These are phyloP conservation scores for Debaryomyces maramus DNA, from an alignment of 805 yeast species.

Conservation along the genomic window DNA sequence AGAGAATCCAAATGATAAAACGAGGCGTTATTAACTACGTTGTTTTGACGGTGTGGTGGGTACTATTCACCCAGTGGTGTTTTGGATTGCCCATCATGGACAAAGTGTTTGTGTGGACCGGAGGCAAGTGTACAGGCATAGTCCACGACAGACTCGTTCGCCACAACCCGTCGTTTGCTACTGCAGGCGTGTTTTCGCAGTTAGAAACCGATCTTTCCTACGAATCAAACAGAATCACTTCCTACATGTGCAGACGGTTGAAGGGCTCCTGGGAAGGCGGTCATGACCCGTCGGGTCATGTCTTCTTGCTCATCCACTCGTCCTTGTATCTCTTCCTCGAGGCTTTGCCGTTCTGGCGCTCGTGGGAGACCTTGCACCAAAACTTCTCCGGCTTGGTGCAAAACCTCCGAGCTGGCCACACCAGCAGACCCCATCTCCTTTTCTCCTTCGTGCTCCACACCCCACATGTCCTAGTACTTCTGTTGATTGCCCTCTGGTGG, in stretches of 20 bases:
- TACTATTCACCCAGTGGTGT: slow-evolving; percentile 82
- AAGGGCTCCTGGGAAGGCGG: slow-evolving; percentile 80
- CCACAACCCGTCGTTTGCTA: background rate
- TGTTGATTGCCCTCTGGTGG: slow-evolving; percentile 58
- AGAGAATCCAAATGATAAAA: slow-evolving; percentile 8
- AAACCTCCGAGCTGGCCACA: background rate
- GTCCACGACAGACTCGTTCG: background rate
- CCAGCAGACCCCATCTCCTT: background rate
- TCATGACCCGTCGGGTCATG: slow-evolving; percentile 95
- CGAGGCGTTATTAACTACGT: slow-evolving; percentile 43
- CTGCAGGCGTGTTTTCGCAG: background rate
- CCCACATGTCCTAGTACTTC: slow-evolving; percentile 28
- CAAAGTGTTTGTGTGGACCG: slow-evolving; percentile 71
- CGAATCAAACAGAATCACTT: slow-evolving; percentile 25
- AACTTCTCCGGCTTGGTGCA: background rate
- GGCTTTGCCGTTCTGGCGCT: slow-evolving; percentile 39
- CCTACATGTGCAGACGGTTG: slow-evolving; percentile 38
- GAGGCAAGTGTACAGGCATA: slow-evolving; percentile 67
- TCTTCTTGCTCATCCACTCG: slow-evolving; percentile 71
- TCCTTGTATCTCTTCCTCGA: slow-evolving; percentile 69
- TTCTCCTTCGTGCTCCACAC: slow-evolving; percentile 12
- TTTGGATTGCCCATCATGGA: slow-evolving; percentile 90
- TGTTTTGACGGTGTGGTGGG: slow-evolving; percentile 77
- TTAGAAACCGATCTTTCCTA: slow-evolving; percentile 2
- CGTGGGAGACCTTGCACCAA: slow-evolving; percentile 17